These are phyloP conservation scores for Onygenales sp. DNA, from an alignment of 2,329 filamentous ascomycete species.

Conservation along the genomic window DNA sequence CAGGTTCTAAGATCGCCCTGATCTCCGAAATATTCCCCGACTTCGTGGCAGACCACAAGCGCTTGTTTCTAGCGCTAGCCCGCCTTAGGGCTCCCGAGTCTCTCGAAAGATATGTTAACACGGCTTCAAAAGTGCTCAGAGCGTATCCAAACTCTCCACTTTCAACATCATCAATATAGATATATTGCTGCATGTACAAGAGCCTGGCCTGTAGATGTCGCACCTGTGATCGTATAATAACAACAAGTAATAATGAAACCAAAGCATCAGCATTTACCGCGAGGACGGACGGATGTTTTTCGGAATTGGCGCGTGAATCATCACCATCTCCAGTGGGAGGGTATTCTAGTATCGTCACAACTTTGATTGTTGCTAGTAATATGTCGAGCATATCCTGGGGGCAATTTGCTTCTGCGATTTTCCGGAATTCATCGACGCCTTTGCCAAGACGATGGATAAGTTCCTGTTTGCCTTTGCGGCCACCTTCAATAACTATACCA, in stretches of 20 bases:
- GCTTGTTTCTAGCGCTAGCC: conserved; percentile 76
- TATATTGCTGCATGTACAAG: conserved; percentile 93
- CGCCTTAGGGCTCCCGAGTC: conserved; percentile 74
- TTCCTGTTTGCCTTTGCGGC: conserved; percentile 68
- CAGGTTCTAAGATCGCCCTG: conserved; percentile 69
- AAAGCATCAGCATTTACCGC: conserved; percentile 82
- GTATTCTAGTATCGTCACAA: conserved; percentile 59
- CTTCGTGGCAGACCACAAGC: conserved; percentile 77
- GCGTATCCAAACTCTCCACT: conserved; percentile 94
- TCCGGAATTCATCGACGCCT: conserved; percentile 82
- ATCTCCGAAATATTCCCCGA: conserved; percentile 68
- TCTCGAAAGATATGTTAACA: conserved; percentile 74
- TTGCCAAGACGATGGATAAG: conserved; percentile 65
- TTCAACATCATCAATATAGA: conserved; percentile 96
- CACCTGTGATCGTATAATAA: conserved; percentile 84
- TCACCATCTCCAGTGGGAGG: conserved; percentile 28
- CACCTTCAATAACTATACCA: conserved; percentile 75
- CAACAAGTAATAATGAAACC: conserved; percentile 80
- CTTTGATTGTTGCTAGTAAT: conserved; percentile 70
- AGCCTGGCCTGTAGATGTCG: conserved; percentile 80
- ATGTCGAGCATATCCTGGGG: conserved; percentile 85
- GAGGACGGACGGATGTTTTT: conserved; percentile 46
- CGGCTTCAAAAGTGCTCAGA: conserved; percentile 89
- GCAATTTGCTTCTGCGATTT: conserved; percentile 65
- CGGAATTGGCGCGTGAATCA: conserved; percentile 31